Conservation (phyloP, 1,284 basidiomycete genomes). For the Apiotrichum montevideense region DNA sequence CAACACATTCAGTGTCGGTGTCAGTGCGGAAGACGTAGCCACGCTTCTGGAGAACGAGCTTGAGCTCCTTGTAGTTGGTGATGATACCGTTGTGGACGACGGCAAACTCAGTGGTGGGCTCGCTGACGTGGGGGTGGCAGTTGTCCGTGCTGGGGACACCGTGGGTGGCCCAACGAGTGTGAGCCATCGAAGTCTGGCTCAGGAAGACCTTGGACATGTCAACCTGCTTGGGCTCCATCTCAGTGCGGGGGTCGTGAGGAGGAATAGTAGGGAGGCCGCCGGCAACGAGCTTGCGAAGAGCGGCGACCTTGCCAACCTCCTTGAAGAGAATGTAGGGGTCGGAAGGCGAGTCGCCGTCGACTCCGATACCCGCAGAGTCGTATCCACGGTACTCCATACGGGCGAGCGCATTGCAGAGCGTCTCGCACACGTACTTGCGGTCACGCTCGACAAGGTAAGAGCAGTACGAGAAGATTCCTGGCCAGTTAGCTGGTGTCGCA, state of each 20-base stretch:
- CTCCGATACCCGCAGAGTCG: constrained; percentile 85
- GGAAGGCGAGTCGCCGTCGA: constrained; percentile 84
- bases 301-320: constrained; percentile 96
- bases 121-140: constrained; percentile 93
- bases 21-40: constrained; percentile 94
- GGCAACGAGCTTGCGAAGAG: constrained; percentile 85
- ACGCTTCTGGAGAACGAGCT: constrained; percentile 89
- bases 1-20: constrained; percentile 96
- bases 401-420: constrained; percentile 84
- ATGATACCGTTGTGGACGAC: constrained; percentile 99
- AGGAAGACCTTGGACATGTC: constrained; percentile 77
- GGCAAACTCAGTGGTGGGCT: constrained; percentile 73
- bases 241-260: constrained; percentile 12
- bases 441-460: constrained; percentile 90
- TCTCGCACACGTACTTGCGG: constrained; percentile 86
- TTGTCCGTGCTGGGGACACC: constrained; percentile 81
- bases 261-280: constrained; percentile 50
- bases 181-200: constrained; percentile 92
- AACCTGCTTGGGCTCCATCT: constrained; percentile 45
- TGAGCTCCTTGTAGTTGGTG: constrained; percentile 86
- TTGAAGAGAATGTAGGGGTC: constrained; percentile 74
- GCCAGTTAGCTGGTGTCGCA: neutral
- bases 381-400: constrained; percentile 98
- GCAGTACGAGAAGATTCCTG: constrained; percentile 91
- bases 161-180: constrained; percentile 99